Conservation (phyloP, 2,329 filamentous ascomycete genomes). For the Ceratocystis papillata region DNA sequence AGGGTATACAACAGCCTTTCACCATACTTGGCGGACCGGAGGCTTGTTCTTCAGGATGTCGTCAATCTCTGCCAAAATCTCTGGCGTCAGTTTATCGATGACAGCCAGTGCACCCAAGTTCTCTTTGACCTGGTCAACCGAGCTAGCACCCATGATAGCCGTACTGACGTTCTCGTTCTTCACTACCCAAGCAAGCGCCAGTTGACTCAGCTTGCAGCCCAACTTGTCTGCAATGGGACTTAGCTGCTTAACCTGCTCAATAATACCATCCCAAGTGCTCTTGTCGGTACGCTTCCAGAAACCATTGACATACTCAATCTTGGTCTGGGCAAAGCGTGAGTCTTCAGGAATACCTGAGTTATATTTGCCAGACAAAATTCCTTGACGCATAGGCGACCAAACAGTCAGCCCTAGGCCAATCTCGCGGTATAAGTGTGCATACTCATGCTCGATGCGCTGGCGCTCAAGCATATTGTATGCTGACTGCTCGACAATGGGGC, state of each 20-base stretch:
- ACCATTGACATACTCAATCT: slow-evolving; percentile 46
- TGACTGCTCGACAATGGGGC: slow-evolving; percentile 56
- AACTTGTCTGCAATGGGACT: slow-evolving; percentile 55
- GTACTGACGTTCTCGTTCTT: slow-evolving; percentile 51
- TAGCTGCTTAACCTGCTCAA: slow-evolving; percentile 50
- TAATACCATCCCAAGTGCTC: slow-evolving; percentile 44
- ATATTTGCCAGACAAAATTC: slow-evolving; percentile 57
- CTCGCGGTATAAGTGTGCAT: slow-evolving; percentile 48
- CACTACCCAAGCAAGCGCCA: slow-evolving; percentile 53
- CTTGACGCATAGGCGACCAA: slow-evolving; percentile 48
- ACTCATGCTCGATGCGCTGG: slow-evolving; percentile 54
- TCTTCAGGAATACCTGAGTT: slow-evolving; percentile 47
- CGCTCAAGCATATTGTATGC: slow-evolving; percentile 54
- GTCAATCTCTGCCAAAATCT: slow-evolving; percentile 51
- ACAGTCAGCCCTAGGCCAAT: slow-evolving; percentile 51
- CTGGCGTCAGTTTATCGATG: slow-evolving; percentile 47
- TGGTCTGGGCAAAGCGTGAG: slow-evolving; percentile 46
- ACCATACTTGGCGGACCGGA: slow-evolving; percentile 30
- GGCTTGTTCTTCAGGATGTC: slow-evolving; percentile 49
- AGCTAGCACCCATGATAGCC: slow-evolving; percentile 51
- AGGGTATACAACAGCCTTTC: background rate
- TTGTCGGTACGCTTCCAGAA: slow-evolving; percentile 42
- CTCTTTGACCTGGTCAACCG: slow-evolving; percentile 48
- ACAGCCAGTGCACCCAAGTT: slow-evolving; percentile 44
- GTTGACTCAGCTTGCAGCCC: slow-evolving; percentile 44